Base-by-base conservation (phyloP, 257 asterid genomes). In the Solanum medicagineum region DNA sequence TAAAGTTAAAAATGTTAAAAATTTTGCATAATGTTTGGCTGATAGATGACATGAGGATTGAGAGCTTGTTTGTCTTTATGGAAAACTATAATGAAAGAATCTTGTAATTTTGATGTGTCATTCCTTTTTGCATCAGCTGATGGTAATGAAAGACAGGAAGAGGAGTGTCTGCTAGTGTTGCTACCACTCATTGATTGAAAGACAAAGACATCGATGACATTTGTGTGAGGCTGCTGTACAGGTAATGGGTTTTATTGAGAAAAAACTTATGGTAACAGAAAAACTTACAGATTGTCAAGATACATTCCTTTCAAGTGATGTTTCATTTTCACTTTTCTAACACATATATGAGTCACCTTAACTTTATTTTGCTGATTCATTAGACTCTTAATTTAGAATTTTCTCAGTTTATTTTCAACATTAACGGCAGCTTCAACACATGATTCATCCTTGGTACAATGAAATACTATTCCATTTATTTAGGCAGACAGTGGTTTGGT, bases 331-430 rank as follows among this genome's bases (percentile, higher is more conserved):
- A 16, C 6, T 6, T 77, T 36, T 36, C 4, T 36, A 16, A 36
- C 7, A 69, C 51, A 45, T 36, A 63, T 65, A 11, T 45, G 55
- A 49, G 59, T 14, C 85, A 26, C 45, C 83, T 60, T 83, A 75
- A 62, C 70, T 60, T 77, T 68, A 77, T 54, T 42, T 62, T 36
- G 49, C 86, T 45, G 40, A 26, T n/a, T 53, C 49, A 20, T 69
- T 59, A 3, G n/a, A 69, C 75, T 13, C 11, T 3, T 10, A 79
- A 16, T 62, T 1, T 24, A 51, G 20, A 22, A 47, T 75, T 57
- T 70, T 57, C 60, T 73, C 19, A 65, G 10, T 47, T 24, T 17
- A 60, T 22, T 88, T 86, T 88, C 90, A 83, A 85, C 49, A 65
- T 77, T 65, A 84, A 83, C 81, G 85, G 88, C 87, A 53, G 24